phyloP scores from a whole-genome alignment of 768 basidiomycete genomes.

The Kwoniella heveanensis region DNA sequence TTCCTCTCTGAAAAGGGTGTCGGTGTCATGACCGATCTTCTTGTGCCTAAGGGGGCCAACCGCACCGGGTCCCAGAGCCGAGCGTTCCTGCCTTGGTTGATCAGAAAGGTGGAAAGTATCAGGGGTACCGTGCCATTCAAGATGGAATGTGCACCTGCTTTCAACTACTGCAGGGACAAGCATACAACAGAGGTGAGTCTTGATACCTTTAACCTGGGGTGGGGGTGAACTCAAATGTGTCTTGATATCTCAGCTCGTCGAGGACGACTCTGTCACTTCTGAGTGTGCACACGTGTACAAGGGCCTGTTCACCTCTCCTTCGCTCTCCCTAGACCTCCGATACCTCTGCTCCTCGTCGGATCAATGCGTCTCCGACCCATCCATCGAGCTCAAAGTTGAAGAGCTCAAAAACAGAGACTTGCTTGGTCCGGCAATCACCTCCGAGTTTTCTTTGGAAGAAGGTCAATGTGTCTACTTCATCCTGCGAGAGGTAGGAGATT shows the following conservation, averaged over 20 bases:
- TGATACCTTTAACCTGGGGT: no score
- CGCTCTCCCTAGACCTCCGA: conserved; percentile 66
- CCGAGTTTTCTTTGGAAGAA: conserved; percentile 69
- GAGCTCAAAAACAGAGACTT: conserved; percentile 68
- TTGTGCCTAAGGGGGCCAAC: conserved; percentile 52
- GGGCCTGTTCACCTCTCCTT: conserved; percentile 55
- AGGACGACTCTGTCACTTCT: conserved; percentile 55
- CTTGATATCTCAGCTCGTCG: conserved; percentile 33
- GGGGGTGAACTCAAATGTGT: neutral
- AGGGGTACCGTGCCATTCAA: conserved; percentile 77
- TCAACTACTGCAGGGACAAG: conserved; percentile 82
- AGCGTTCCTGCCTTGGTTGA: conserved; percentile 49
- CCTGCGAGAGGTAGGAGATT: conserved; percentile 68
- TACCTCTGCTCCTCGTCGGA: conserved; percentile 67
- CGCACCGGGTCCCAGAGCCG: conserved; percentile 28
- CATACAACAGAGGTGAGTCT: conserved; percentile 65
- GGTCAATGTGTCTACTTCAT: conserved; percentile 91
- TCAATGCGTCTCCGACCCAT: conserved; percentile 61
- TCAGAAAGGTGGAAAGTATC: conserved; percentile 64
- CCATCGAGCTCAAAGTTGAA: conserved; percentile 64
- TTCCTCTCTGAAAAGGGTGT: conserved; percentile 89
- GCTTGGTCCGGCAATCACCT: conserved; percentile 67
- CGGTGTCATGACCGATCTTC: conserved; percentile 72
- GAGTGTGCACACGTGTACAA: conserved; percentile 59
- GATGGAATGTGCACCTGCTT: conserved; percentile 92